Evolutionary conservation across 495 filamentous ascomycete species (phyloP), one percentile per base, ranked within the genome.

Genomic region (Parathielavia hyrcaniae): DNA sequence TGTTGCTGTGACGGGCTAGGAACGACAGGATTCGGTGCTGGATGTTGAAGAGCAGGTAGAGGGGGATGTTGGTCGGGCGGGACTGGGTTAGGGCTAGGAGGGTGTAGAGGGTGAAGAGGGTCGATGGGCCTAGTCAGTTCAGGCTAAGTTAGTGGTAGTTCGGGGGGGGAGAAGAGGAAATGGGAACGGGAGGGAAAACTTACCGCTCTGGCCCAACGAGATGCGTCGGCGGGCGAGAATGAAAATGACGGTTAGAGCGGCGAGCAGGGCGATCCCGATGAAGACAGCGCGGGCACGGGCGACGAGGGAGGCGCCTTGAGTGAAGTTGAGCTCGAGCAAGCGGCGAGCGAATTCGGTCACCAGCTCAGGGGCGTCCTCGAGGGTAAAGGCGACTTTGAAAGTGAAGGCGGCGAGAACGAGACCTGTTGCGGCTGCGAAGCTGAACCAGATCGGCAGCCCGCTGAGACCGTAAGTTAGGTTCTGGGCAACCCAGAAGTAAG

Each of bases 81-180:
- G 89, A 89, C 72, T 98, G 91, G 5, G 90, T 97, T 41, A 95
- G 77, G 30, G 96, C 78, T 60, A 97, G 86, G 34, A 96, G 73
- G 32, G 83, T 84, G 45, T 90, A 76, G 30, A 90, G 71, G 61
- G 88, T 79, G 63, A 91, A 87, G 38, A 90, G 55, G 9, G 70
- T 73, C 10, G 64, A 61, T 49, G 73, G 72, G 22, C 73, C 73
- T 67, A 53, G 44, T 69, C 49, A 63, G 55, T 20, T 5, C 19
- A 43, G 32, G 16, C 44, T 13, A 35, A 14, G 20, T 45, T 46
- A 23, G 49, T 41, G 12, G 8, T 41, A 38, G 6, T 14, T 9
- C 9, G 4, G 26, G 36, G 22, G n/a, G 45, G 26, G 10, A 19
- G 19, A 26, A 19, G 38, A 39, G 6, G 44, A 44, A 19, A 12